A percentile compares a stretch with the other conserved stretches of the same genome.
Conservation (phyloP, 768 basidiomycete genomes). For the Trichaptum fuscoviolaceum region DNA sequence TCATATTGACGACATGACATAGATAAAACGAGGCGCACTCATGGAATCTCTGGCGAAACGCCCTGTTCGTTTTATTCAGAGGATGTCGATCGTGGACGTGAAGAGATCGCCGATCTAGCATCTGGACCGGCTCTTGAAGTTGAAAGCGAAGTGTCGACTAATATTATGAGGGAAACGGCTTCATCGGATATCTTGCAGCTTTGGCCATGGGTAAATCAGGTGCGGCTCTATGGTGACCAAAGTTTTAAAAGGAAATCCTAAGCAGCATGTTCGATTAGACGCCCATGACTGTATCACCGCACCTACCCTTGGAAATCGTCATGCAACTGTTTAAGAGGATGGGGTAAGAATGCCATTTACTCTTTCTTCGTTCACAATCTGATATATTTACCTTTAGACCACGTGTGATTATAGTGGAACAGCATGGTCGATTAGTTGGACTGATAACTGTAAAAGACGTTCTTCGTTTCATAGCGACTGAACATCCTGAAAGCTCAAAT, state of each 20-base stretch:
- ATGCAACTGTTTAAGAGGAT: slow-evolving; percentile 97
- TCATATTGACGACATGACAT: slow-evolving; percentile 5
- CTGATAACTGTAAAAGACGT: slow-evolving; percentile 97
- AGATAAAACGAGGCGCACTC: slow-evolving; percentile 71
- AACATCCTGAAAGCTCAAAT: slow-evolving; percentile 44
- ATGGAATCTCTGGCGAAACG: slow-evolving; percentile 57
- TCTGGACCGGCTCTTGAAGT: slow-evolving; percentile 49
- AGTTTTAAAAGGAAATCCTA: slow-evolving; percentile 6
- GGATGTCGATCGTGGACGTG: slow-evolving; percentile 47
- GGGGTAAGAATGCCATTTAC: slow-evolving; percentile 60
- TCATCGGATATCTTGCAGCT: slow-evolving; percentile 57
- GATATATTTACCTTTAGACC: slow-evolving; percentile 49
- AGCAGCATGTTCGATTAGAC: slow-evolving; percentile 47
- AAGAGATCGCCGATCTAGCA: slow-evolving; percentile 35
- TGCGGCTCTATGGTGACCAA: slow-evolving; percentile 26
- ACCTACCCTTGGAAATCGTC: slow-evolving; percentile 90
- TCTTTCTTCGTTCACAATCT: slow-evolving; percentile 1
- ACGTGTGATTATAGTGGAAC: slow-evolving; percentile 91
- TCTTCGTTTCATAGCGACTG: slow-evolving; percentile 66
- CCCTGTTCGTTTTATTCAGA: slow-evolving; percentile 64
- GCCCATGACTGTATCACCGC: slow-evolving; percentile 87
- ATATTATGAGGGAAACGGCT: slow-evolving; percentile 56
- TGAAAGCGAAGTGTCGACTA: slow-evolving; percentile 64
- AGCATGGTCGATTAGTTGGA: slow-evolving; percentile 76
- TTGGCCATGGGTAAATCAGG: slow-evolving; percentile 95